Conservation (phyloP, 2,329 filamentous ascomycete genomes). For the Fusarium sulawesiense region DNA sequence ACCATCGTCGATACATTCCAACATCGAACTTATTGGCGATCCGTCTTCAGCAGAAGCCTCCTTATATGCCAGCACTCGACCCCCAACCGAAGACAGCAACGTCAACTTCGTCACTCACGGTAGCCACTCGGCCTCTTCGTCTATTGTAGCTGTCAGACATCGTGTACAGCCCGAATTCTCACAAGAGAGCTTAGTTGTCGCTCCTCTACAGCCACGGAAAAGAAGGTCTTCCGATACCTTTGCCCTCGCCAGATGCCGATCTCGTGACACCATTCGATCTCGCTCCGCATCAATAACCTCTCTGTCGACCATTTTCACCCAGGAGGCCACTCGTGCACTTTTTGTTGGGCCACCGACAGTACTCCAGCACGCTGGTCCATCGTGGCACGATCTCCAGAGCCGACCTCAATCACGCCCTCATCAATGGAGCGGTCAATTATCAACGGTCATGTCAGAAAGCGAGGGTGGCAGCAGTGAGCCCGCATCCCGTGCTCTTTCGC, state of each 20-base stretch:
- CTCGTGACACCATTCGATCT: conserved; percentile 65
- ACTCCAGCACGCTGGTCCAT: conserved; percentile 42
- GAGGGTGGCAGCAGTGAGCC: conserved; percentile 65
- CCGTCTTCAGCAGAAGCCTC: conserved; percentile 61
- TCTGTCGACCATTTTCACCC: conserved; percentile 64
- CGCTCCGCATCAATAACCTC: conserved; percentile 66
- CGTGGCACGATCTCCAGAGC: conserved; percentile 38
- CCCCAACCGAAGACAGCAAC: conserved; percentile 55
- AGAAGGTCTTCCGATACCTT: conserved; percentile 62
- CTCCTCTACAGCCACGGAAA: conserved; percentile 63
- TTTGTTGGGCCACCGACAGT: conserved; percentile 47
- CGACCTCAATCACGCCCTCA: conserved; percentile 55
- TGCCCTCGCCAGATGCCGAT: conserved; percentile 61
- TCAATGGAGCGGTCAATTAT: conserved; percentile 73
- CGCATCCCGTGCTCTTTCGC: conserved; percentile 61
- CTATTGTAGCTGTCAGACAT: conserved; percentile 50
- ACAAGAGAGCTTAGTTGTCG: conserved; percentile 69
- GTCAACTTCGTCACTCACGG: conserved; percentile 67
- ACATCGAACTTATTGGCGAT: conserved; percentile 63
- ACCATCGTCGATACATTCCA: conserved; percentile 59
- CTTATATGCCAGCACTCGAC: conserved; percentile 50
- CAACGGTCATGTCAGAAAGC: conserved; percentile 72
- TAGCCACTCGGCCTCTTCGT: conserved; percentile 55
- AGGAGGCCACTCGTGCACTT: conserved; percentile 56
- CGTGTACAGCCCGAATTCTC: conserved; percentile 62